These are phyloP conservation scores for Helotiales sp. DNA, from an alignment of 2,329 filamentous ascomycete genomes.

Conservation along the genomic window DNA sequence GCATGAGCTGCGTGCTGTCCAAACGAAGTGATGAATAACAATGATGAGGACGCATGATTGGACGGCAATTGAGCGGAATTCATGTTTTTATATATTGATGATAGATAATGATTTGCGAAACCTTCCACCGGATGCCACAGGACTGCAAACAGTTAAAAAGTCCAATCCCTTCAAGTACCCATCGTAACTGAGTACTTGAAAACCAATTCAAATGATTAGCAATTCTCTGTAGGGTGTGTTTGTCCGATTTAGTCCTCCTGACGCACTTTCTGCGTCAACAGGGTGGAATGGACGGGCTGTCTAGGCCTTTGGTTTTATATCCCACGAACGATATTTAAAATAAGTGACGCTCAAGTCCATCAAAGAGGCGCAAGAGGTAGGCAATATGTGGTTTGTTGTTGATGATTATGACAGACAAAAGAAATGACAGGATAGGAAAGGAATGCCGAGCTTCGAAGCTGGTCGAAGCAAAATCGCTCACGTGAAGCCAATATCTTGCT, in stretches of 20 bases:
- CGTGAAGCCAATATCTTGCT: background rate
- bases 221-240: conserved; percentile 31
- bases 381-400: conserved; percentile 45
- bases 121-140: background rate
- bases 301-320: conserved; percentile 46
- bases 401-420: background rate
- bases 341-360: conserved; percentile 47
- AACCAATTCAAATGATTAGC: background rate
- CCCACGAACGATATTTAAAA: conserved; percentile 46
- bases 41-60: background rate
- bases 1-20: background rate
- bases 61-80: background rate
- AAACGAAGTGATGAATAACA: background rate
- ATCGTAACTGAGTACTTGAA: background rate
- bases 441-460: background rate
- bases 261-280: conserved; percentile 45
- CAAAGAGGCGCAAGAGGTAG: conserved; percentile 44
- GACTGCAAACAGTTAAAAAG: background rate
- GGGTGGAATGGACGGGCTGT: conserved; percentile 48
- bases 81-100: conserved; percentile 3
- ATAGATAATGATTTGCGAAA: background rate
- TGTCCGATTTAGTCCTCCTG: conserved; percentile 47
- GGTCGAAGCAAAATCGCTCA: conserved; percentile 1
- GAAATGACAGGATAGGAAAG: conserved; percentile 4
- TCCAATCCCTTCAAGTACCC: background rate